A percentile compares a stretch with the other conserved stretches of the same genome.
Conservation (phyloP, 805 yeast species). For the Saturnispora hagleri region DNA sequence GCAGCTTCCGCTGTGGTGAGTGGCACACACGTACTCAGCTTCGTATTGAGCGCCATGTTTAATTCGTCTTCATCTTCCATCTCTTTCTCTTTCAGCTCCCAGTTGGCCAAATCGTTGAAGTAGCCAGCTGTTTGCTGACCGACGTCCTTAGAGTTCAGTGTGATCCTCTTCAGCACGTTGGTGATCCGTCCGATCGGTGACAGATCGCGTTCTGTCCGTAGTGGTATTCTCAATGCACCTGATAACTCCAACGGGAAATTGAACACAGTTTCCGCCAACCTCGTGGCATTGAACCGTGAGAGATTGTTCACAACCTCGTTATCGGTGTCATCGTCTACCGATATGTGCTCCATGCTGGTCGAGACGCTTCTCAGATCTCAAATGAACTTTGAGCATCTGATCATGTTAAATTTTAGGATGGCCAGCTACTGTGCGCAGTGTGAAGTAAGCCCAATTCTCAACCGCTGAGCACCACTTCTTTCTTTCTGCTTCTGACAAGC, state of each 20-base stretch:
- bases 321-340: background rate
- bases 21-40: constrained; percentile 45
- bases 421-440: background rate
- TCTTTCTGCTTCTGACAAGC: constrained; percentile 4
- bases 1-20: constrained; percentile 59
- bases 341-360: background rate
- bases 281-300: background rate
- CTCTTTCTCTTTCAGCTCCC: background rate
- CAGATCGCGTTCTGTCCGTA: background rate
- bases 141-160: background rate
- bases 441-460: background rate
- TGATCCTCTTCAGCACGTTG: background rate
- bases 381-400: background rate
- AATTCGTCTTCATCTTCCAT: background rate
- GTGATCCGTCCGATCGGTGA: constrained; percentile 4
- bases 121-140: background rate
- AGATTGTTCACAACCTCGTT: background rate
- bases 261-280: constrained; percentile 27
- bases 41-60: constrained; percentile 9
- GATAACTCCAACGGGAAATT: constrained; percentile 55
- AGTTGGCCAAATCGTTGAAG: background rate
- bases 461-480: constrained; percentile 2
- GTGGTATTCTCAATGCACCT: constrained; percentile 18
- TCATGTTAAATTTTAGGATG: background rate
- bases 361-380: background rate